These are phyloP conservation scores for Pythium coloratum DNA, from an alignment of 352 stramenopile genomes.

Conservation along the genomic window DNA sequence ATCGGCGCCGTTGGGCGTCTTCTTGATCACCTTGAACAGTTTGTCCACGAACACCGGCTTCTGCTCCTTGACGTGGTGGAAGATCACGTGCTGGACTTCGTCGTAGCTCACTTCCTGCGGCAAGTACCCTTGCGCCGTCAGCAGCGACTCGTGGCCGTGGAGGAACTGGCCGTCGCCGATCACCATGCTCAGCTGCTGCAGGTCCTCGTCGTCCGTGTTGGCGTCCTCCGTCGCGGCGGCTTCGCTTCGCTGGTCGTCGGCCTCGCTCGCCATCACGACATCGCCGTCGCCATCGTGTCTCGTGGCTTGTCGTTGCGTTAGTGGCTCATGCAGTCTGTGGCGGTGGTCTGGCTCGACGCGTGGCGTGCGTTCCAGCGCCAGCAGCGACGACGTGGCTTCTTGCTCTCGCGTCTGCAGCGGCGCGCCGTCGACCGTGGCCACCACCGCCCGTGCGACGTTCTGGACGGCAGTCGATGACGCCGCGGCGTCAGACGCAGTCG, in stretches of 20 bases:
- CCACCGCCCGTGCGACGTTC: constrained; percentile 11
- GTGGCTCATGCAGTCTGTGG: background rate
- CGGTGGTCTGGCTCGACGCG: too few species aligned
- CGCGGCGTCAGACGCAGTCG: background rate
- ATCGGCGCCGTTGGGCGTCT: constrained; percentile 43
- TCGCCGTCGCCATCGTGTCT: constrained; percentile 16
- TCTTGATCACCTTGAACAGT: constrained; percentile 58
- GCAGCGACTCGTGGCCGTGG: constrained; percentile 28
- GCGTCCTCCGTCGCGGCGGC: constrained; percentile 52
- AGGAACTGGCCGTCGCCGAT: constrained; percentile 39
- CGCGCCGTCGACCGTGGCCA: constrained; percentile 23
- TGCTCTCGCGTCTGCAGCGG: constrained; percentile 27
- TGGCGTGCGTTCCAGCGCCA: background rate
- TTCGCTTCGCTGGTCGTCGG: constrained; percentile 18
- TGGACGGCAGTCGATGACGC: background rate
- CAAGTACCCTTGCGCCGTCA: constrained; percentile 20
- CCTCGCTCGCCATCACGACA: constrained; percentile 17
- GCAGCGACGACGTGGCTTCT: constrained; percentile 1
- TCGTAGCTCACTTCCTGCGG: constrained; percentile 59
- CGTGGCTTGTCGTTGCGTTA: background rate
- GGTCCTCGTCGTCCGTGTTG: constrained; percentile 77
- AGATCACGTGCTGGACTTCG: constrained; percentile 56
- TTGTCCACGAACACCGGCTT: constrained; percentile 54
- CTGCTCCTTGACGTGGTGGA: constrained; percentile 57
- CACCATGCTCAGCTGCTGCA: constrained; percentile 68